These are phyloP conservation scores for Inga leiocalycina DNA, from an alignment of 306 rosid species.

Conservation along the genomic window DNA sequence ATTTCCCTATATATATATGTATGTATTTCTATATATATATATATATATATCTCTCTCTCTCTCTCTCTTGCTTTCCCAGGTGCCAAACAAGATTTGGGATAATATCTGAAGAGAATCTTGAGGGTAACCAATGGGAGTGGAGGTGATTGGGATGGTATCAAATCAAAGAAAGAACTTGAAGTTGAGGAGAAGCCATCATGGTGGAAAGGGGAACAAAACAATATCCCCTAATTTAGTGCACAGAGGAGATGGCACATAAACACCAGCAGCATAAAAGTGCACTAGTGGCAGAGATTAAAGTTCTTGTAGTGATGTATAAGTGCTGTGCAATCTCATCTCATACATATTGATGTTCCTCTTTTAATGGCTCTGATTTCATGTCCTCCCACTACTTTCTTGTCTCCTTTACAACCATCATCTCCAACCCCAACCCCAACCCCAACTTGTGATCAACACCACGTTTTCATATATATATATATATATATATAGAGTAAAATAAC, in stretches of 20 bases:
- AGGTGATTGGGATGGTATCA: background rate
- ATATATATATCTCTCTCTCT: no score
- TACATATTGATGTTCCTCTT: constrained; percentile 28
- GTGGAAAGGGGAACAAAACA: constrained; percentile 22
- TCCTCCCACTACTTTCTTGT: constrained; percentile 24
- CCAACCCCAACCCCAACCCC: background rate
- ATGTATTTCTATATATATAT: no score
- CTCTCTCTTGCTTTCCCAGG: background rate
- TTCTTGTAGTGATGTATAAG: background rate
- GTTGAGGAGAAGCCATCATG: background rate
- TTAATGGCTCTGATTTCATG: constrained; percentile 34
- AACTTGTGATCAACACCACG: background rate
- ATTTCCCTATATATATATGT: no score
- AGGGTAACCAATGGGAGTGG: constrained; percentile 14
- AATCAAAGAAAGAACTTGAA: background rate
- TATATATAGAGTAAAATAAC: no score
- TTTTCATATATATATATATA: no score
- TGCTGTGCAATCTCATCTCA: constrained; percentile 24
- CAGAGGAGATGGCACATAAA: constrained; percentile 40
- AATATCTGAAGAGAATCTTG: constrained; percentile 31
- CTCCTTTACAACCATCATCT: constrained; percentile 35
- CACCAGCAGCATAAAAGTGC: constrained; percentile 41
- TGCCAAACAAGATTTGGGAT: constrained; percentile 25
- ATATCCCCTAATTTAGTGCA: constrained; percentile 19
- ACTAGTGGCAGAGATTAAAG: constrained; percentile 8